These are phyloP conservation scores for Suhomyces bokatorum DNA, from an alignment of 1,139 yeast genomes.

Conservation along the genomic window DNA sequence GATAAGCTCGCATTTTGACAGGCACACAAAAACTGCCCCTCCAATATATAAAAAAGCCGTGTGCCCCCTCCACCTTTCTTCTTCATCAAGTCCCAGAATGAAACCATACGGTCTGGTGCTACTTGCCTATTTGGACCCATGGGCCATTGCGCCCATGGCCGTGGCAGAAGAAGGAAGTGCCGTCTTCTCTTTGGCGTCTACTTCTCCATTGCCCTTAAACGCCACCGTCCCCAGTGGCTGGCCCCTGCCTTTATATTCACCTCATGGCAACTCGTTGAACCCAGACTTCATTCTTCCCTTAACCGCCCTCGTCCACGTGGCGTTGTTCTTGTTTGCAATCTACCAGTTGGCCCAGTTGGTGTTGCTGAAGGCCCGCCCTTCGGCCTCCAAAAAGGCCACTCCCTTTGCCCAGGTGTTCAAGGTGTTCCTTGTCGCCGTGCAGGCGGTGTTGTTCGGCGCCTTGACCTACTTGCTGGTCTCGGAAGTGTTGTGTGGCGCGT, in stretches of 20 bases:
- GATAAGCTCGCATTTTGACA: background rate
- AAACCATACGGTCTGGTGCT: conserved; percentile 4
- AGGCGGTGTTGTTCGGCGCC: conserved; percentile 3
- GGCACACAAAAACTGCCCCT: background rate
- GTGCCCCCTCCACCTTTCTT: background rate
- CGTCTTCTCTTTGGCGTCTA: background rate
- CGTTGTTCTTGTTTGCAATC: conserved; percentile 15
- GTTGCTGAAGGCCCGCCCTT: conserved; percentile 1
- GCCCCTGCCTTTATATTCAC: conserved; percentile 18
- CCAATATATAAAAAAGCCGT: background rate
- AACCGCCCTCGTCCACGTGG: conserved; percentile 2
- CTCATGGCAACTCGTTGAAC: conserved; percentile 18
- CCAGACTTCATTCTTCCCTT: conserved; percentile 16
- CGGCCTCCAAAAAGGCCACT: conserved; percentile 10
- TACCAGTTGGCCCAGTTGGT: conserved; percentile 14
- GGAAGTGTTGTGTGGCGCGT: background rate
- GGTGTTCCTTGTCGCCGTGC: conserved; percentile 7
- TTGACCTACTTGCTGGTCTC: background rate
- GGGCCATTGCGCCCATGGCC: background rate
- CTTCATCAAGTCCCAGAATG: background rate
- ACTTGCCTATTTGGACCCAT: conserved; percentile 7
- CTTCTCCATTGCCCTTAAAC: background rate
- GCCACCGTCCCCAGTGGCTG: conserved; percentile 10
- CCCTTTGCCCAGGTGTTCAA: conserved; percentile 15
- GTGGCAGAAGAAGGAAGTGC: background rate